These are phyloP conservation scores for Wickerhamomyces xylosicus DNA, from an alignment of 805 yeast species.

Conservation along the genomic window DNA sequence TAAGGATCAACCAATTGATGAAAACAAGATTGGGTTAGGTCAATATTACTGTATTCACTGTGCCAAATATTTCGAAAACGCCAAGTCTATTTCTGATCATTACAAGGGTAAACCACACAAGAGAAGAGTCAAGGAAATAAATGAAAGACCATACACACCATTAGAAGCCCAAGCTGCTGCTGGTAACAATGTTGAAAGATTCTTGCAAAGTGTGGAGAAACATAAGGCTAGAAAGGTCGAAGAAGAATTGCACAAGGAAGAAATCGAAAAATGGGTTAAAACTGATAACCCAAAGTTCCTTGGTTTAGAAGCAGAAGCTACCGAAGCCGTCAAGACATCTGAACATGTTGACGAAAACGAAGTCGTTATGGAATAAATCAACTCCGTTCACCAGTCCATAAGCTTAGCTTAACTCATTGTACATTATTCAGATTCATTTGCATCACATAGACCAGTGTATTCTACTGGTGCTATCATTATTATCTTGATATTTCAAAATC, in stretches of 20 bases:
- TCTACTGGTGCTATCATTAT: no score
- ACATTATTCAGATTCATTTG: not conserved
- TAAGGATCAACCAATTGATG: slow-evolving; percentile 80
- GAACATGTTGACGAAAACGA: slow-evolving; percentile 3
- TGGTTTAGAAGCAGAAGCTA: slow-evolving; percentile 13
- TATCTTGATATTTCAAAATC: not conserved
- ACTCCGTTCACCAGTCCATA: not conserved
- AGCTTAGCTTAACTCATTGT: not conserved
- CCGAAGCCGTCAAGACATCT: slow-evolving; percentile 2
- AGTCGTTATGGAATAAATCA: slow-evolving; percentile 12
- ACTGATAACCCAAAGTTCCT: slow-evolving; percentile 20
- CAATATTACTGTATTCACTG: slow-evolving; percentile 93
- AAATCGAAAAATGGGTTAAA: slow-evolving; percentile 19
- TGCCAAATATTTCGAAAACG: slow-evolving; percentile 82
- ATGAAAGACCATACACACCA: slow-evolving; percentile 73
- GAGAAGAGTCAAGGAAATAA: slow-evolving; percentile 70
- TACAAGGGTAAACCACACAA: slow-evolving; percentile 71
- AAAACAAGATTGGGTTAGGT: slow-evolving; percentile 86
- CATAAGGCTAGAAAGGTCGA: slow-evolving; percentile 43
- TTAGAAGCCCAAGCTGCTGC: slow-evolving; percentile 88
- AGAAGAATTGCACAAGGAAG: slow-evolving; percentile 34
- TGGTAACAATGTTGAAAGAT: slow-evolving; percentile 66
- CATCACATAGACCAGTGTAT: not conserved
- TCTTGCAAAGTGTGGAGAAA: slow-evolving; percentile 50
- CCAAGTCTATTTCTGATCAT: slow-evolving; percentile 63